These are phyloP conservation scores for Pleurotus platypus DNA, from an alignment of 768 basidiomycete genomes.

Conservation along the genomic window DNA sequence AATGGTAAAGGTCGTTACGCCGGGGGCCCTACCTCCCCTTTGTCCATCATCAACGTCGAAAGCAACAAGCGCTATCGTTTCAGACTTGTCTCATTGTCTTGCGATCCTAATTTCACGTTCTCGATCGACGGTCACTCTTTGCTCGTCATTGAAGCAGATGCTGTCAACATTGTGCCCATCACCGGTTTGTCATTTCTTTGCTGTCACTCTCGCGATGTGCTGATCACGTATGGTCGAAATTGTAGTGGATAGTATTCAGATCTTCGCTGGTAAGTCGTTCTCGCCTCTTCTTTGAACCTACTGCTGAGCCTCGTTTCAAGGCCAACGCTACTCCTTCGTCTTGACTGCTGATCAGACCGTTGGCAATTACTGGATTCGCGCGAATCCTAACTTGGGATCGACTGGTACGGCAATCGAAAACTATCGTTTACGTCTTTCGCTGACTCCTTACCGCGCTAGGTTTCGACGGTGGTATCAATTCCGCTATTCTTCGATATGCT, in stretches of 20 bases:
- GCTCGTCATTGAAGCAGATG: constrained; percentile 30
- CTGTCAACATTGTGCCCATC: constrained; percentile 19
- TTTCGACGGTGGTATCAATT: constrained; percentile 41
- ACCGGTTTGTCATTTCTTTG: too few relatives aligned
- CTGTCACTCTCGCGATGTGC: too few relatives aligned
- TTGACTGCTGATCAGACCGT: constrained; percentile 34
- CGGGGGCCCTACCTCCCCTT: constrained; percentile 22
- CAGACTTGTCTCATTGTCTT: constrained; percentile 34
- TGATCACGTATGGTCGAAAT: constrained; percentile 3
- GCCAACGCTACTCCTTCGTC: constrained; percentile 31
- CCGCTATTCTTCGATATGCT: constrained; percentile 48
- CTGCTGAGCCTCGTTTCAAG: neutral
- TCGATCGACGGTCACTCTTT: constrained; percentile 21
- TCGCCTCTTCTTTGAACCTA: neutral
- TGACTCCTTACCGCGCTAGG: constrained; percentile 3
- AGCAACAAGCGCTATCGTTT: constrained; percentile 35
- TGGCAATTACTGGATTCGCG: constrained; percentile 38
- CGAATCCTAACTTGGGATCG: constrained; percentile 18
- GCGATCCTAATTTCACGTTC: constrained; percentile 27
- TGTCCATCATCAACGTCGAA: constrained; percentile 31
- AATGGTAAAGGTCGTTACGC: constrained; percentile 35
- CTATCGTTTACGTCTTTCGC: too few relatives aligned
- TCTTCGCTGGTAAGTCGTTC: constrained; percentile 25
- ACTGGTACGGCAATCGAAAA: too few relatives aligned
- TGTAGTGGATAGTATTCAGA: constrained; percentile 34